These are phyloP conservation scores for Pseudogymnoascus sp. DNA, from an alignment of 2,329 filamentous ascomycete genomes.

Conservation along the genomic window DNA sequence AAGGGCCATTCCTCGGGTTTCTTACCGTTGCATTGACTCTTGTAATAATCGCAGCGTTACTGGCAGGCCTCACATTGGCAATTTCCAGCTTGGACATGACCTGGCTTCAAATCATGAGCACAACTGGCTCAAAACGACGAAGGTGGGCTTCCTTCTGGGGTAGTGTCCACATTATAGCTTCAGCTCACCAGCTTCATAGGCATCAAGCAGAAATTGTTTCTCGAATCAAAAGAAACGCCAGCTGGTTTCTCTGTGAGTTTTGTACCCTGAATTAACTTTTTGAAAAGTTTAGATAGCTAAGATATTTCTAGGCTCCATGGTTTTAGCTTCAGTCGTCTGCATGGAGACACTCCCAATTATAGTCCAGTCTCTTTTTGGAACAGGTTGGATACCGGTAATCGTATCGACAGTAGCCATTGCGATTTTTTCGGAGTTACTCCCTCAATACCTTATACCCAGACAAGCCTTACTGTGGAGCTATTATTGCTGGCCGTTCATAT, in stretches of 20 bases:
- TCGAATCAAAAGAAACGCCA: constrained; percentile 18
- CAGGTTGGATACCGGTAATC: constrained; percentile 19
- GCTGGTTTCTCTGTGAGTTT: constrained; percentile 25
- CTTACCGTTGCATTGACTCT: constrained; percentile 14
- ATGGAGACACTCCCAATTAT: constrained; percentile 22
- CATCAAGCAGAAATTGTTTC: constrained; percentile 17
- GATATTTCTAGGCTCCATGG: constrained; percentile 19
- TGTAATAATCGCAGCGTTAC: constrained; percentile 17
- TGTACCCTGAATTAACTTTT: not conserved
- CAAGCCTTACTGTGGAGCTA: constrained; percentile 21
- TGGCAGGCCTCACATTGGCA: constrained; percentile 23
- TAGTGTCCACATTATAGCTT: not conserved
- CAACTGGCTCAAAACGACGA: constrained; percentile 17
- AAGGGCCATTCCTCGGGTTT: not conserved
- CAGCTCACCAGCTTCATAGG: constrained; percentile 16
- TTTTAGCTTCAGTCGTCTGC: constrained; percentile 21
- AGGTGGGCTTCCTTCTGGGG: constrained; percentile 13
- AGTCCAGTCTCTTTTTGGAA: constrained; percentile 18
- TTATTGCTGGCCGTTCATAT: constrained; percentile 23
- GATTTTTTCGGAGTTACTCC: constrained; percentile 24
- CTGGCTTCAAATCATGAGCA: constrained; percentile 19
- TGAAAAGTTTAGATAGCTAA: not conserved
- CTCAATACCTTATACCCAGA: constrained; percentile 22
- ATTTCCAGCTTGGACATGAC: constrained; percentile 22
- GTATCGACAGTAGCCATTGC: constrained; percentile 22